Base-by-base conservation (phyloP, 1,139 yeast genomes). In the Pichia sp. region DNA sequence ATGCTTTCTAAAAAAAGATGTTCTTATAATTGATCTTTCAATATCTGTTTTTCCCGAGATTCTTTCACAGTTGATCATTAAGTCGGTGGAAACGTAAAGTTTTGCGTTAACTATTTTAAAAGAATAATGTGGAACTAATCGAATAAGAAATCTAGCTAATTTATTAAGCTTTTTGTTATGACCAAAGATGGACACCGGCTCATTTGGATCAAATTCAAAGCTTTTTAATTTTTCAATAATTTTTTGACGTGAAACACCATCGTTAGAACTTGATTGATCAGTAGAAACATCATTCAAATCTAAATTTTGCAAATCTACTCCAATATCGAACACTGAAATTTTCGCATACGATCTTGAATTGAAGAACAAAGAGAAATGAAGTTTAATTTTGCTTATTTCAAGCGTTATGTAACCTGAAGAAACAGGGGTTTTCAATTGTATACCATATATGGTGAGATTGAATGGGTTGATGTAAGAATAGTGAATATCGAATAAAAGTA, bases 151-250 rank as follows among this genome's bases (percentile, higher is more conserved):
- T 13, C 43, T 46, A 1, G 42, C 16, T 2, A 62, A 16, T 15
- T 50, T 39, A 24, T 53, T 57, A 8, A 54, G 7, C n/a, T 45
- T 32, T 1, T 20, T 34, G 15, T 58, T 56, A 7, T 56, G 38
- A 0, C 63, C 56, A 20, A 56, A 59, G 0, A 66, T 52, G n/a
- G 53, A 45, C 7, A 65, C 48, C 1, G 65, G 62, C 1, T 50
- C 51, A 9, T 59, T 51, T 2, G 61, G 57, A 30, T 62, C 59
- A 39, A 55, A 52, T 0, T 49, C 51, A 25, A 54, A 51, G 4
- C 44, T 32, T 39, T 36, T 39, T 18, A 32, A n/a, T 15, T 40
- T 25, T 12, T 40, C 43, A 22, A 16, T 12, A 6, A 23, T n/a
- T 27, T 40, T 18, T 11, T 32, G 36, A 32, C 22, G 13, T 32